Evolutionary conservation across 2,329 filamentous ascomycete genomes (phyloP).

Genomic region (Aureobasidium subglaciale): DNA sequence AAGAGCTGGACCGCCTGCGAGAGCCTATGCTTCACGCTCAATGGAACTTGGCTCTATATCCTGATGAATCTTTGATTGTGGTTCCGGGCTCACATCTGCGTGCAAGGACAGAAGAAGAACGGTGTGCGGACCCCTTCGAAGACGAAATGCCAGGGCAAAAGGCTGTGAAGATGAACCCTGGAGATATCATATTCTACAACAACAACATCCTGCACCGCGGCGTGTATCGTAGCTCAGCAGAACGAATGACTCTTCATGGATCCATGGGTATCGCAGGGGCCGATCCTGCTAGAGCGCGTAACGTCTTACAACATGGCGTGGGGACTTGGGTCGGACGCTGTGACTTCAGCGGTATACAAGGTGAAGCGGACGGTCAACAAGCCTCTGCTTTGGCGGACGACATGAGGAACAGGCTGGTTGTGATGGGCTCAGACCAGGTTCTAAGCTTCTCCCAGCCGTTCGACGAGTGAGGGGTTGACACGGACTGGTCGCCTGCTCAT

Average conservation of each 20-base stretch:
- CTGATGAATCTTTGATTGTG: constrained; percentile 66
- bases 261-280: constrained; percentile 58
- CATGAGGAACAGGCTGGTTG: constrained; percentile 58
- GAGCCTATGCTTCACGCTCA: constrained; percentile 67
- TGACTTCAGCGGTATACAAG: constrained; percentile 46
- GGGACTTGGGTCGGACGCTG: constrained; percentile 57
- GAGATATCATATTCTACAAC: constrained; percentile 81
- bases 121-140: constrained; percentile 60
- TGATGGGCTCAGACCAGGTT: constrained; percentile 54
- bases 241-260: constrained; percentile 66
- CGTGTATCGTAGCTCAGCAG: constrained; percentile 51
- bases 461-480: constrained; percentile 24
- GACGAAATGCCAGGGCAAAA: constrained; percentile 55
- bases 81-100: constrained; percentile 70
- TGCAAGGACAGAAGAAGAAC: constrained; percentile 62
- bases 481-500: background rate
- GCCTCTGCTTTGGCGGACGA: constrained; percentile 44
- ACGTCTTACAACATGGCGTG: constrained; percentile 69
- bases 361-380: constrained; percentile 31
- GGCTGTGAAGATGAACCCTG: constrained; percentile 59
- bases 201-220: constrained; percentile 80
- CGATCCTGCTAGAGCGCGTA: constrained; percentile 53
- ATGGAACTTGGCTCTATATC: constrained; percentile 77
- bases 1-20: constrained; percentile 57
- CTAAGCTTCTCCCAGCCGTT: constrained; percentile 58